Evolutionary conservation across 2,329 filamentous ascomycete genomes (phyloP).

Genomic region (Cladosporium sp.): DNA sequence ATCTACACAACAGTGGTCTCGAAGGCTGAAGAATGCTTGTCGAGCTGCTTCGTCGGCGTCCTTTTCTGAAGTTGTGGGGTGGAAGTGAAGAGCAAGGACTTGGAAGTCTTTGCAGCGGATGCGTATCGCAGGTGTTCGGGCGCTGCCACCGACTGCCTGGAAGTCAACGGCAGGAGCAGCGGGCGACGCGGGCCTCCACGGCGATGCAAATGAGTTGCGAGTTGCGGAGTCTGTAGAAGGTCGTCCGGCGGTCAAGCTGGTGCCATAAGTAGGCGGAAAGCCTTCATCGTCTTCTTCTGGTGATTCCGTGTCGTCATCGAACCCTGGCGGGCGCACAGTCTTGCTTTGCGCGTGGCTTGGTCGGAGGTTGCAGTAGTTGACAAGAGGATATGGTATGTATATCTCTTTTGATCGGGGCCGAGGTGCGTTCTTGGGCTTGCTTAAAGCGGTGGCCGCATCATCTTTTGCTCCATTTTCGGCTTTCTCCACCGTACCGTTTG

Average conservation of each 20-base stretch:
- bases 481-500: slow-evolving; percentile 21
- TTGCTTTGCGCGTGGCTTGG: slow-evolving; percentile 47
- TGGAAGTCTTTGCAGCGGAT: slow-evolving; percentile 91
- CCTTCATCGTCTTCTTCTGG: slow-evolving; percentile 26
- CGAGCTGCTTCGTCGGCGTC: slow-evolving; percentile 56
- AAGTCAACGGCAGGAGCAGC: slow-evolving; percentile 56
- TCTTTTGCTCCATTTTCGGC: slow-evolving; percentile 20
- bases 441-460: not conserved
- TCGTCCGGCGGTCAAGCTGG: slow-evolving; percentile 29
- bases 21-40: slow-evolving; percentile 86
- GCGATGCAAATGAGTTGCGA: slow-evolving; percentile 30
- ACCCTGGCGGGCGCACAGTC: slow-evolving; percentile 7
- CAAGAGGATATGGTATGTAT: slow-evolving; percentile 95
- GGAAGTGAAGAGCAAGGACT: slow-evolving; percentile 88
- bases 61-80: slow-evolving; percentile 55
- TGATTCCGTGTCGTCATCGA: slow-evolving; percentile 9
- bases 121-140: slow-evolving; percentile 76
- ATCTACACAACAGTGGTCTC: slow-evolving; percentile 74
- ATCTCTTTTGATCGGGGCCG: slow-evolving; percentile 63
- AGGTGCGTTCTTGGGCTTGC: slow-evolving; percentile 23
- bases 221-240: slow-evolving; percentile 35
- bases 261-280: slow-evolving; percentile 37
- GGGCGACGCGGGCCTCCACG: slow-evolving; percentile 30
- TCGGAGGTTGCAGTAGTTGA: slow-evolving; percentile 76
- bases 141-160: slow-evolving; percentile 25